Evolutionary conservation across 179 eudicot genomes (phyloP).

Genomic region (Beta lomatogona): DNA sequence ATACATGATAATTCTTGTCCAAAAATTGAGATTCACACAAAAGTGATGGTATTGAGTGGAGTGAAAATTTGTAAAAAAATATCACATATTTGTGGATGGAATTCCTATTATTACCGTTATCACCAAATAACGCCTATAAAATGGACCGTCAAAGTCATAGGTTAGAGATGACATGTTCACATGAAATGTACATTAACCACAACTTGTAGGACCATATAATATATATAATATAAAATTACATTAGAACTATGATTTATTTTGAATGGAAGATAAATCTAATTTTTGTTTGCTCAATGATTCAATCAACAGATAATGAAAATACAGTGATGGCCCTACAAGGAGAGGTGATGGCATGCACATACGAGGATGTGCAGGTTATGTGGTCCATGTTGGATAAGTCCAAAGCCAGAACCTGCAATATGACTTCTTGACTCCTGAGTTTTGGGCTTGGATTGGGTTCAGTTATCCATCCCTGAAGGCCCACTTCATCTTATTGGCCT

Average conservation of each 20-base stretch:
- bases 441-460: slow-evolving; percentile 11
- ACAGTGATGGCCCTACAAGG: slow-evolving; percentile 67
- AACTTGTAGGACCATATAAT: background rate
- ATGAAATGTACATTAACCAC: background rate
- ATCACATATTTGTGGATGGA: too few relatives aligned
- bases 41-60: too few relatives aligned
- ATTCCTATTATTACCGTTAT: too few relatives aligned
- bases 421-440: slow-evolving; percentile 34
- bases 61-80: too few relatives aligned
- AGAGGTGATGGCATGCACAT: slow-evolving; percentile 87
- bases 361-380: slow-evolving; percentile 90
- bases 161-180: background rate
- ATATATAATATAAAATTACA: too few relatives aligned
- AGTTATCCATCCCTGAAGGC: slow-evolving; percentile 5
- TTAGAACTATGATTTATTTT: background rate
- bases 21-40: too few relatives aligned
- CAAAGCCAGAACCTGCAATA: slow-evolving; percentile 40
- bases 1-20: too few relatives aligned
- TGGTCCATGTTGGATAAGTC: slow-evolving; percentile 90
- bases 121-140: too few relatives aligned
- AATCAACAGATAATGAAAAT: slow-evolving; percentile 43
- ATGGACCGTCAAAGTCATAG: too few relatives aligned
- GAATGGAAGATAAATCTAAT: background rate
- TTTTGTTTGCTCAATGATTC: background rate
- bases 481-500: slow-evolving; percentile 17